Percentiles rank a stretch among this genome's conserved stretches.
Evolutionary conservation across 2,329 filamentous ascomycete species (phyloP).

Genomic region (Colletotrichum sublineola): DNA sequence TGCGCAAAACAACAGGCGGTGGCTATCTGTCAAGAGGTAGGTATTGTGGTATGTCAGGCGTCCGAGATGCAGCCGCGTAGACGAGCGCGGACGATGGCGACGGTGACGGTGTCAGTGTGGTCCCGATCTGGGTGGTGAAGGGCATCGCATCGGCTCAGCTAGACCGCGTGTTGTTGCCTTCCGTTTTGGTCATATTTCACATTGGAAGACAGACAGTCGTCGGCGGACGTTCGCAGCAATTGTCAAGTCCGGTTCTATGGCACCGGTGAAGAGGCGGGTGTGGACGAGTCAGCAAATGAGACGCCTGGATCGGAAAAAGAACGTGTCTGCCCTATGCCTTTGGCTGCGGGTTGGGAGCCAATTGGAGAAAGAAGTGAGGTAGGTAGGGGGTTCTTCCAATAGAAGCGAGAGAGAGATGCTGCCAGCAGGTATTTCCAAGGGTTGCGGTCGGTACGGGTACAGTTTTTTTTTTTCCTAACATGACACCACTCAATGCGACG

Average conservation of each 20-base stretch:
- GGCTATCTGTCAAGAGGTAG: slow-evolving; percentile 4
- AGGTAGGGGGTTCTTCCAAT: slow-evolving; percentile 22
- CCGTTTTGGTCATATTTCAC: slow-evolving; percentile 31
- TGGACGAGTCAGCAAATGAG: slow-evolving; percentile 32
- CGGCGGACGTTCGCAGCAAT: slow-evolving; percentile 40
- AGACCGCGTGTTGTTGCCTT: slow-evolving; percentile 7
- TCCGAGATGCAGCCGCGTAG: background rate
- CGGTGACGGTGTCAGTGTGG: background rate
- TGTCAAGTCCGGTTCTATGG: slow-evolving; percentile 40
- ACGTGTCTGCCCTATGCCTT: slow-evolving; percentile 10
- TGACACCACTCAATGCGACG: too few species aligned
- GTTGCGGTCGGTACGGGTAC: background rate
- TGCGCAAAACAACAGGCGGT: background rate
- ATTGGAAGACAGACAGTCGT: slow-evolving; percentile 31
- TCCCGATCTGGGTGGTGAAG: slow-evolving; percentile 10
- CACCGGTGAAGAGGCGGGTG: slow-evolving; percentile 38
- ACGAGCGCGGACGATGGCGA: background rate
- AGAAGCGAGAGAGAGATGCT: slow-evolving; percentile 3
- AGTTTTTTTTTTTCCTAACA: too few species aligned
- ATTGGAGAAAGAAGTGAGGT: slow-evolving; percentile 22
- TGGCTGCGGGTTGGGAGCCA: slow-evolving; percentile 10
- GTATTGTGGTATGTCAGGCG: background rate
- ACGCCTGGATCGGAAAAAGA: slow-evolving; percentile 33
- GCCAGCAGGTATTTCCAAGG: background rate
- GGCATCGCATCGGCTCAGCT: slow-evolving; percentile 8